These are phyloP conservation scores for Halophytophthora batemanensis DNA, from an alignment of 352 stramenopile species.

Conservation along the genomic window DNA sequence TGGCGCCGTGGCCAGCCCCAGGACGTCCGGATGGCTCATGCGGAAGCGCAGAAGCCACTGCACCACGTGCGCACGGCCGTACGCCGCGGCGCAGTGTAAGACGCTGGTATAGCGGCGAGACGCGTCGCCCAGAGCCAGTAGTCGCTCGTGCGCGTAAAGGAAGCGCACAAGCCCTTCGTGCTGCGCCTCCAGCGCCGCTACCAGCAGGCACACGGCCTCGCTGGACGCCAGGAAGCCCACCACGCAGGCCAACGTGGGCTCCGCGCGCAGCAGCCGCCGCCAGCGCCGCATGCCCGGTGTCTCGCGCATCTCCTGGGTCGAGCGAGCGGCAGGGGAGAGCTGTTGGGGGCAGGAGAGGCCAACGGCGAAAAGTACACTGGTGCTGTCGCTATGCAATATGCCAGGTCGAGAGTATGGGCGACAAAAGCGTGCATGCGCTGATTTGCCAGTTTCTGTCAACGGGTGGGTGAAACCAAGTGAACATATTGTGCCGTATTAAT, in stretches of 20 bases:
- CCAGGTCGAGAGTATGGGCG: too few species aligned
- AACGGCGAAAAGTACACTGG: too few species aligned
- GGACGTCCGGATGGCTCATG: constrained; percentile 14
- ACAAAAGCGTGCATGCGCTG: too few species aligned
- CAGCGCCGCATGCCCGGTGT: constrained; percentile 14
- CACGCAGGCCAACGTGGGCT: constrained; percentile 18
- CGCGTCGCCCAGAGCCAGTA: constrained; percentile 28
- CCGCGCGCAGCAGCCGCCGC: constrained; percentile 15
- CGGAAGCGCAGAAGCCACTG: constrained; percentile 33
- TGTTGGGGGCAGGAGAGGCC: too few species aligned
- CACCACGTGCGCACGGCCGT: constrained; percentile 25
- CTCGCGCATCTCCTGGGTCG: too few species aligned
- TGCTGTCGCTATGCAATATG: too few species aligned
- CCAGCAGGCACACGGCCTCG: constrained; percentile 30
- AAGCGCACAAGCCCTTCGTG: constrained; percentile 21
- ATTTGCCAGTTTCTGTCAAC: too few species aligned
- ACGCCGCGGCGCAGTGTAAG: constrained; percentile 31
- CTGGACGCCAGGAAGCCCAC: constrained; percentile 21
- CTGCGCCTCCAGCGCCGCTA: constrained; percentile 30
- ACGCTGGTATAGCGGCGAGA: constrained; percentile 25
- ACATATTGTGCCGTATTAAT: too few species aligned
- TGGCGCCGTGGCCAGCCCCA: constrained; percentile 5
- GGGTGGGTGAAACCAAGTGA: too few species aligned
- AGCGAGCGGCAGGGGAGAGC: too few species aligned
- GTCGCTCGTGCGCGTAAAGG: constrained; percentile 24